Conservation (phyloP, 2,329 filamentous ascomycete species). For the Alternaria conjuncta region DNA sequence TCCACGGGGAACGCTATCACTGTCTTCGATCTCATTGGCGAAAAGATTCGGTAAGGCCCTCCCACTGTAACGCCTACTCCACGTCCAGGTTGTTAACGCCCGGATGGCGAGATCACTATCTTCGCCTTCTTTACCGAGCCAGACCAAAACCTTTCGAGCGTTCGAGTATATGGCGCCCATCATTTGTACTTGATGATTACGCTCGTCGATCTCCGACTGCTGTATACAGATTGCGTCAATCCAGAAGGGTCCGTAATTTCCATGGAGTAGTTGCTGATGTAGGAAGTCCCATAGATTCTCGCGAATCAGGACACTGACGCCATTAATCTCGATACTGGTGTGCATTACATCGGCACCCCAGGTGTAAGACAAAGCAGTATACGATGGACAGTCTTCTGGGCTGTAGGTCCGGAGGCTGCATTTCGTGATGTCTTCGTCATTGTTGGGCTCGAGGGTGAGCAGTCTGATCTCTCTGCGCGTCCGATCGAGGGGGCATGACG, state of each 20-base stretch:
- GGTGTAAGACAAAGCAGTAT: neutral
- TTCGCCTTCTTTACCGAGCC: neutral
- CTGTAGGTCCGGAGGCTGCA: neutral
- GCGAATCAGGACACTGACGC: neutral
- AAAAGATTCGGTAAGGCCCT: too few species aligned
- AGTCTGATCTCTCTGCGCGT: neutral
- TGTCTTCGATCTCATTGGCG: too few species aligned
- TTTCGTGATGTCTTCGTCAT: neutral
- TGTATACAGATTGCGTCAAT: conserved; percentile 36
- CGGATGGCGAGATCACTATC: too few species aligned
- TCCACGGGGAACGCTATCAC: too few species aligned
- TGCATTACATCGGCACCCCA: neutral
- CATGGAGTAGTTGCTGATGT: neutral
- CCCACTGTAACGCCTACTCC: too few species aligned
- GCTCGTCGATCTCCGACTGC: conserved; percentile 12
- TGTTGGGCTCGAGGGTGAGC: neutral
- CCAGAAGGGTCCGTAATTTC: conserved; percentile 12
- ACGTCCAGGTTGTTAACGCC: too few species aligned
- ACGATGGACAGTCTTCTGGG: neutral
- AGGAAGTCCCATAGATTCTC: neutral
- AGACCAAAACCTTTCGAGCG: neutral
- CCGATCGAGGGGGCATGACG: neutral
- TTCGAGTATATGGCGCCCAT: neutral
- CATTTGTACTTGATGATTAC: conserved; percentile 14
- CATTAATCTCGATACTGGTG: neutral